Evolutionary conservation across 169 alveolate species (phyloP), one percentile per base, ranked within the genome.

Genomic region (Ichthyophthirius multifiliis): DNA sequence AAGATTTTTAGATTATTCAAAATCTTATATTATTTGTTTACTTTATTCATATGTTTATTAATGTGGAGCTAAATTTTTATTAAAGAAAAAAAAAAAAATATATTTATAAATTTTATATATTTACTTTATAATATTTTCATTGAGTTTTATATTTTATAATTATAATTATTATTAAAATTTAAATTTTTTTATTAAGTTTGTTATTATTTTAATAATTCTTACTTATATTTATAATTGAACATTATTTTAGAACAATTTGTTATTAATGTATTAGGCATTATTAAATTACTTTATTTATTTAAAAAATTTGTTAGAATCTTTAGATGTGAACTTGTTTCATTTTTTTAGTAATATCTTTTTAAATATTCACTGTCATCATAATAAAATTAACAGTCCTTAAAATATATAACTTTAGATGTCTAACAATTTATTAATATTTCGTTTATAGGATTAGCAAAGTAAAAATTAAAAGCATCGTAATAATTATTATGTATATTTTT

Each of bases 391-490:
- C 74, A 82, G 62, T 82, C 87, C 48, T 82, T 74, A 48, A 48
- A 73, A 43, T 62, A 48, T 10, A 82, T 62, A 6, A 82, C 82
- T 41, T 74, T 76, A 43, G 76, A 55, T 16, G 63, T 18, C 4
- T 43, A 43, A 27, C 35, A 30, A 43, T 71, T 71, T 73, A 65
- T 46, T 10, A 73, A 32, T 27, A 82, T 39, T 32, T 82, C 87
- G 43, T 73, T 71, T 6, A 79, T 71, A 45, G 86, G 81, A 16
- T 79, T 79, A 35, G 86, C 79, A 45, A 79, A 79, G 43, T 82
- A 73, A 39, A 71, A 82, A 74, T 73, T 82, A 44, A 73, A 62
- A 10, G 82, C 82, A 35, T 82, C 83, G 44, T 63, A 64, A 46
- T 82, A 74, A 13, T 43, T 55, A 2, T n/a, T 64, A 23, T 75